These are phyloP conservation scores for Eutrema yunnanense DNA, from an alignment of 345 rosid genomes.

Conservation along the genomic window DNA sequence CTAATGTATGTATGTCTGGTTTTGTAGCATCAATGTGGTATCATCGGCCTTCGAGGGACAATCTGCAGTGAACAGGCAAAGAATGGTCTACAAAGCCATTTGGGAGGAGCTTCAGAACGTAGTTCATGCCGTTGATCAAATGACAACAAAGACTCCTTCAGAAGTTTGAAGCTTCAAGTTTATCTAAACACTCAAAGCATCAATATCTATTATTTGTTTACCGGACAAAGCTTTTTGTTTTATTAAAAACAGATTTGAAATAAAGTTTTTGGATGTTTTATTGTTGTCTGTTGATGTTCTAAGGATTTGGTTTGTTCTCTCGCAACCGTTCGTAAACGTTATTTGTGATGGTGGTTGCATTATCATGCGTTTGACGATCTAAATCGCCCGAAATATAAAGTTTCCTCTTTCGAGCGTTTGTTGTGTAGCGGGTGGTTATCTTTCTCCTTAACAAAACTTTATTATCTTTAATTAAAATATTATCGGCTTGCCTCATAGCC, in stretches of 20 bases:
- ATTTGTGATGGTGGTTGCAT: not conserved
- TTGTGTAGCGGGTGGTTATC: not conserved
- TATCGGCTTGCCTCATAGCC: too few species aligned
- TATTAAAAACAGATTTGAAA: not conserved
- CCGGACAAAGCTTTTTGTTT: not conserved
- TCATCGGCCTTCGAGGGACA: conserved; percentile 82
- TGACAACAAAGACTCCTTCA: conserved; percentile 80
- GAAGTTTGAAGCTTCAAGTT: conserved; percentile 41
- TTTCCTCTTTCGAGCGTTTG: not conserved
- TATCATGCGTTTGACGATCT: not conserved
- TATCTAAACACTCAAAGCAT: not conserved
- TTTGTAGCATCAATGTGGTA: conserved; percentile 74
- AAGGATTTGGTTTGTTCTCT: not conserved
- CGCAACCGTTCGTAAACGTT: not conserved
- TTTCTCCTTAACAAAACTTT: not conserved
- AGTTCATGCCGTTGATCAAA: conserved; percentile 91
- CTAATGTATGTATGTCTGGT: not conserved
- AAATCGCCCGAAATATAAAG: not conserved
- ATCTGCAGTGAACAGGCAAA: conserved; percentile 83
- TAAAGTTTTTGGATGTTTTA: not conserved
- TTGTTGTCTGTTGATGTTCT: not conserved
- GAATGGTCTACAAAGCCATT: conserved; percentile 96
- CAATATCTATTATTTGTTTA: not conserved
- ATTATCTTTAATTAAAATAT: not conserved
- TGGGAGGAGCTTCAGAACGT: conserved; percentile 99